Percentiles rank a stretch among this genome's conserved stretches.
Conservation (phyloP, 371 early-diverging fungal genomes). For the Rhizopus arrhizus region DNA sequence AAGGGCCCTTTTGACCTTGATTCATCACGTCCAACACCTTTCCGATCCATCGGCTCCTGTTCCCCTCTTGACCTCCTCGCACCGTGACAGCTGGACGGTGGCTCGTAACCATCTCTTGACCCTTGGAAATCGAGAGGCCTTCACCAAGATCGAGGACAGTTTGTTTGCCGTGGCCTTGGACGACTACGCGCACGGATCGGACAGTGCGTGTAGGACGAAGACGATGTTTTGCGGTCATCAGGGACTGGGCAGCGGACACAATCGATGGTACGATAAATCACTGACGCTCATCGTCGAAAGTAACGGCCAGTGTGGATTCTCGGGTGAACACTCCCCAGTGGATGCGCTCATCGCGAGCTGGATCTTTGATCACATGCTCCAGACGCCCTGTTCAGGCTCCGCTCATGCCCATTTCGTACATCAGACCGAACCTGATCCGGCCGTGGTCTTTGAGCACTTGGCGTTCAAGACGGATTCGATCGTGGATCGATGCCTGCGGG, state of each 20-base stretch:
- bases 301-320: constrained; percentile 71
- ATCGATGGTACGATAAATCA: constrained; percentile 91
- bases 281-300: constrained; percentile 66
- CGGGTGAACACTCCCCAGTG: constrained; percentile 85
- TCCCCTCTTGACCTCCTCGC: constrained; percentile 79
- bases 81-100: constrained; percentile 84
- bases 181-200: constrained; percentile 54
- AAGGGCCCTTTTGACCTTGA: constrained; percentile 16
- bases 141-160: constrained; percentile 63
- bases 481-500: constrained; percentile 46
- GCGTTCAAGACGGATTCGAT: constrained; percentile 55
- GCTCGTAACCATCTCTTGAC: constrained; percentile 63
- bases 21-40: constrained; percentile 48
- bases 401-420: not conserved
- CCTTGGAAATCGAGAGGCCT: constrained; percentile 55
- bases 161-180: constrained; percentile 82
- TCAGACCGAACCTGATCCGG: no score
- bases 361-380: constrained; percentile 61
- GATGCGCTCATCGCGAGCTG: constrained; percentile 77
- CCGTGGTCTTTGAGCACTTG: constrained; percentile 36
- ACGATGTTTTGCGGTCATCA: constrained; percentile 36
- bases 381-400: constrained; percentile 38
- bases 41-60: constrained; percentile 57
- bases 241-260: constrained; percentile 62
- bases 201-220: constrained; percentile 36